These are phyloP conservation scores for Biancaea sappan DNA, from an alignment of 306 rosid species.

Conservation along the genomic window DNA sequence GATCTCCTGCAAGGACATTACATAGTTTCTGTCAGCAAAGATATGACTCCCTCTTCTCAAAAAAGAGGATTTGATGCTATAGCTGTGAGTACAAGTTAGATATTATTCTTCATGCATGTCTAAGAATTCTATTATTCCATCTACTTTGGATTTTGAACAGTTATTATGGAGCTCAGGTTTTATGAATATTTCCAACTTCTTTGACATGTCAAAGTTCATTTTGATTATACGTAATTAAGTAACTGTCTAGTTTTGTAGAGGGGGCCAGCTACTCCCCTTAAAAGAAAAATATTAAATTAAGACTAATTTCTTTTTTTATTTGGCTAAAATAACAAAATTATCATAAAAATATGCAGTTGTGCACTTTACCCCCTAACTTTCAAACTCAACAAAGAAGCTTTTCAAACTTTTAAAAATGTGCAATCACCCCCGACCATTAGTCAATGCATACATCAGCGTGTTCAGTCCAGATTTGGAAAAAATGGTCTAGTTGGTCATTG, in stretches of 20 bases:
- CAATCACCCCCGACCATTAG: no score
- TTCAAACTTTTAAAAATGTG: no score
- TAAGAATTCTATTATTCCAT: background rate
- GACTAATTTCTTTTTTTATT: no score
- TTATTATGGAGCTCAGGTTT: background rate
- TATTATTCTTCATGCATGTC: constrained; percentile 18
- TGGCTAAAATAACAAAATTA: no score
- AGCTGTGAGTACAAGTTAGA: constrained; percentile 64
- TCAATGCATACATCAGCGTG: no score
- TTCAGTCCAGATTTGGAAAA: no score
- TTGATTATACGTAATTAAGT: background rate
- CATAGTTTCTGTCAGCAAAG: constrained; percentile 71
- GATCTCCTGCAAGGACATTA: constrained; percentile 92
- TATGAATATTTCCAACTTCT: background rate
- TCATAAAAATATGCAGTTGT: no score
- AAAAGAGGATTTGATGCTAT: constrained; percentile 77
- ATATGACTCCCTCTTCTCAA: constrained; percentile 56
- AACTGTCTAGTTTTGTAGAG: background rate
- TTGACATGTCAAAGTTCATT: background rate
- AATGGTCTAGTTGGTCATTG: no score
- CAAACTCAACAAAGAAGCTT: no score
- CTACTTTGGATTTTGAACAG: background rate
- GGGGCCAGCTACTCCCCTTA: background rate
- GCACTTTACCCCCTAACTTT: no score
- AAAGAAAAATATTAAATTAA: no score